Evolutionary conservation across 257 asterid genomes (phyloP), one percentile per base, ranked within the genome.

Genomic region (Penstemon newberryi): DNA sequence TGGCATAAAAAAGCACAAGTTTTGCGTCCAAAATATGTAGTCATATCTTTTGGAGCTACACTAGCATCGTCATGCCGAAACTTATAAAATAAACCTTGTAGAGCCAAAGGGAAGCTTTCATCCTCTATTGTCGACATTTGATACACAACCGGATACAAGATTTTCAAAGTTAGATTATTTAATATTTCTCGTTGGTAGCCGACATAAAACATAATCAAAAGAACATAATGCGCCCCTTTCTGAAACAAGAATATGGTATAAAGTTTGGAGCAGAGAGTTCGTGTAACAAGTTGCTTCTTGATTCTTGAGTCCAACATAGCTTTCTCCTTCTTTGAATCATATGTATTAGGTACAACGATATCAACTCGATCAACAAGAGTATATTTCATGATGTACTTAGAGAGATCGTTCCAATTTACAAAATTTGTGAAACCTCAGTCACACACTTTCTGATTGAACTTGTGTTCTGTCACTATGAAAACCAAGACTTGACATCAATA

Each of bases 61-160:
- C 97, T 91, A 36, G 96, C 86, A 73, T 89, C 97, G 54, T 86
- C 84, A 70, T 94, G 89, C 47, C 91, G 99, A 74, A 94, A 97
- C 82, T 91, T 94, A 82, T 94, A 94, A 81, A 94, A 94, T 78
- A 94, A 84, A 82, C 99, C 87, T 78, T 94, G 99, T 57, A 94
- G 80, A 15, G 99, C 99, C 83, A 94, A 87, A 62, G 97, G 97
- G 69, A 94, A 91, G 79, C 96, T 86, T 76, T 91, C 97, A 81
- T 87, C 91, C 89, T 94, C 99, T 69, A 97, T 94, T 53, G 99
- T 94, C 53, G 99, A 97, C 99, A 94, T 94, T 68, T 91, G 96
- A 80, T 94, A 94, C 43, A 94, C 99, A 76, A 97, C 99, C 97
- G 89, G 93, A 75, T 53, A 10, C 69, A 69, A 25, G 36, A 74